Evolutionary conservation across 2,329 filamentous ascomycete species (phyloP), one percentile per base, ranked within the genome.

Genomic region (Coniella lustricola): DNA sequence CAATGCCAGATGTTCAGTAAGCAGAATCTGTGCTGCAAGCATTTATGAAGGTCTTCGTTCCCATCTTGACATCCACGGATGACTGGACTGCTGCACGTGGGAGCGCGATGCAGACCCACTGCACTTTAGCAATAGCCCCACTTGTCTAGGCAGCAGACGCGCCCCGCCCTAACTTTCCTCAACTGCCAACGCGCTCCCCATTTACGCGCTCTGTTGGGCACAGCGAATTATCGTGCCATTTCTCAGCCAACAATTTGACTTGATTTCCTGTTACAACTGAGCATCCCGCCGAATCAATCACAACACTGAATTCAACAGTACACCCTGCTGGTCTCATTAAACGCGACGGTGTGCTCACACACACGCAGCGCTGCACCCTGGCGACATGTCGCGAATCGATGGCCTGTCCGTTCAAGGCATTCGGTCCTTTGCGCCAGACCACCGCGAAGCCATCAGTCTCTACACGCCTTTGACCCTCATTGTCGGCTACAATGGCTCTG

Each of bases 401-500:
- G 94, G 90, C 63, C 79, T 96, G 58, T 87, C 85, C 56, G 93
- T 97, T 54, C 71, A 82, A 63, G 91, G 90, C 56, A 68, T 80
- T 57, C 88, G 91, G 58, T 96, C 91, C 49, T 97, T 97, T 65
- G 86, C 85, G 66, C 85, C 87, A 55, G 74, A 76, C 37, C 73
- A 77, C 51, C 77, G 77, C 55, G 87, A 96, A 68, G 84, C 79
- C 33, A 95, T 97, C 22, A 57, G 56, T 18, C 97, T 98, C 65
- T 83, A 90, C 56, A 85, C 87, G 1, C 94, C 93, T 21, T 76
- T 98, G 49, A 98, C 93, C 12, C 77, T 98, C 54, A 98, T 98
- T 57, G 94, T 98, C 50, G 93, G 93, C 50, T 88, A 90, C 68
- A 98, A 98, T 71, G 93, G 93, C 48, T 97, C 91, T 1, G 93